These are phyloP conservation scores for Monosporozyma yasuniensis DNA, from an alignment of 805 yeast species.

Conservation along the genomic window DNA sequence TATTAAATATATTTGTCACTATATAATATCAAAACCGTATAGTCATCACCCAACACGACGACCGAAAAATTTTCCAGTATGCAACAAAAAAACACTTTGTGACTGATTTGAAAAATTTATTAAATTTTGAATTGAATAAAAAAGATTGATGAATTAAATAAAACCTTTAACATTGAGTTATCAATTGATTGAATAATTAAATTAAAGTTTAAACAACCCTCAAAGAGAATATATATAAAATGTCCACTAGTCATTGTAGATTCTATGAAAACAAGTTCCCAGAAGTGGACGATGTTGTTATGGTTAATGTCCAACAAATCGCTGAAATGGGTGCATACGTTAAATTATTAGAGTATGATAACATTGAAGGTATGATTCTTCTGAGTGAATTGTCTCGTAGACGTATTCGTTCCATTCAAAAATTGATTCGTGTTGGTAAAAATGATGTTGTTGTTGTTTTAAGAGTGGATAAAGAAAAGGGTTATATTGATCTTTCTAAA, in stretches of 20 bases:
- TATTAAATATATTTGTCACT: neutral
- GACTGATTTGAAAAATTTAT: neutral
- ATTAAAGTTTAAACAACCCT: too few species aligned
- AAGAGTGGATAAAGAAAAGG: constrained; percentile 97
- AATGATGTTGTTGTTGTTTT: constrained; percentile 96
- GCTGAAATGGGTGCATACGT: constrained; percentile 99
- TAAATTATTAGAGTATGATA: constrained; percentile 90
- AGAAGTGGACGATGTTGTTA: constrained; percentile 96
- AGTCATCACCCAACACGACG: too few species aligned
- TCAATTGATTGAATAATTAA: neutral
- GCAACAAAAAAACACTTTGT: too few species aligned
- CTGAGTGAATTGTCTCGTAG: constrained; percentile 95
- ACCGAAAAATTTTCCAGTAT: neutral
- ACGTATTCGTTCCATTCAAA: constrained; percentile 96
- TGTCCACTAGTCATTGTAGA: constrained; percentile 89
- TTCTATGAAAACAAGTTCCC: constrained; percentile 97
- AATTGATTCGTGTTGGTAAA: constrained; percentile 94
- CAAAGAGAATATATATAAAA: constrained; percentile 20
- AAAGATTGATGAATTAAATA: neutral
- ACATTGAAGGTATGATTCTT: constrained; percentile 97
- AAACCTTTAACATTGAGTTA: neutral
- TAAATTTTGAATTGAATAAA: too few species aligned
- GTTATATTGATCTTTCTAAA: constrained; percentile 93
- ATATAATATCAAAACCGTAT: too few species aligned
- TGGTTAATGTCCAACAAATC: constrained; percentile 96